Evolutionary conservation across 805 yeast species (phyloP).

Genomic region (Hyphopichia homilentoma): DNA sequence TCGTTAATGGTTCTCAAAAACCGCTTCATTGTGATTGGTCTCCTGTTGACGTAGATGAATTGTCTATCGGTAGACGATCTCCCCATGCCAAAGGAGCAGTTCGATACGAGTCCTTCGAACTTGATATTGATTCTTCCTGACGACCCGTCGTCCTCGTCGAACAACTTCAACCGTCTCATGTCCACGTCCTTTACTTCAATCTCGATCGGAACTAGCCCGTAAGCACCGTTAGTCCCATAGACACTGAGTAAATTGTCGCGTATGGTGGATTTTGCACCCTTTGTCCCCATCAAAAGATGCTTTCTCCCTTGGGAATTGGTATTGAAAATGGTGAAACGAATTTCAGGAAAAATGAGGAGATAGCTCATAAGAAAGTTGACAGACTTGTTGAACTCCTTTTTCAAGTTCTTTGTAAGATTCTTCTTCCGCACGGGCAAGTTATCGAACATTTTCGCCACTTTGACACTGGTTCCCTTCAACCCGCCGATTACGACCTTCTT

Average conservation of each 20-base stretch:
- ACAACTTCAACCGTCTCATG: conserved; percentile 13
- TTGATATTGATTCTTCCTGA: conserved; percentile 17
- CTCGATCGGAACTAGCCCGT: conserved; percentile 53
- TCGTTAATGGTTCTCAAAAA: conserved; percentile 65
- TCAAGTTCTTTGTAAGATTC: conserved; percentile 63
- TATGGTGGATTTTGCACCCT: conserved; percentile 43
- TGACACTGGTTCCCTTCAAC: conserved; percentile 65
- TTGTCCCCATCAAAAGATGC: conserved; percentile 54
- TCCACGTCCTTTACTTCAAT: conserved; percentile 32
- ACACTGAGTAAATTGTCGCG: conserved; percentile 59
- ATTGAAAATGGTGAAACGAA: conserved; percentile 61
- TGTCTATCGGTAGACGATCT: conserved; percentile 74
- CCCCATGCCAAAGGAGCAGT: conserved; percentile 69
- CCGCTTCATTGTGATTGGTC: conserved; percentile 66
- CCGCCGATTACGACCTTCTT: conserved; percentile 45
- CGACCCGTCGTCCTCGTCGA: conserved; percentile 8
- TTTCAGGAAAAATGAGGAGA: conserved; percentile 54
- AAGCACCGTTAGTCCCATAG: conserved; percentile 64
- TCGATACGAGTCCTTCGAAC: conserved; percentile 65
- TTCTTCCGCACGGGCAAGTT: conserved; percentile 78
- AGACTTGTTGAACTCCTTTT: conserved; percentile 71
- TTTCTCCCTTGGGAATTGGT: conserved; percentile 45
- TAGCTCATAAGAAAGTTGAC: conserved; percentile 62
- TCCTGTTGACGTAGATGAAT: conserved; percentile 61
- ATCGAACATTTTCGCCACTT: conserved; percentile 56